These are phyloP conservation scores for Dittrichia graveolens DNA, from an alignment of 129 eudicot genomes.

Conservation along the genomic window DNA sequence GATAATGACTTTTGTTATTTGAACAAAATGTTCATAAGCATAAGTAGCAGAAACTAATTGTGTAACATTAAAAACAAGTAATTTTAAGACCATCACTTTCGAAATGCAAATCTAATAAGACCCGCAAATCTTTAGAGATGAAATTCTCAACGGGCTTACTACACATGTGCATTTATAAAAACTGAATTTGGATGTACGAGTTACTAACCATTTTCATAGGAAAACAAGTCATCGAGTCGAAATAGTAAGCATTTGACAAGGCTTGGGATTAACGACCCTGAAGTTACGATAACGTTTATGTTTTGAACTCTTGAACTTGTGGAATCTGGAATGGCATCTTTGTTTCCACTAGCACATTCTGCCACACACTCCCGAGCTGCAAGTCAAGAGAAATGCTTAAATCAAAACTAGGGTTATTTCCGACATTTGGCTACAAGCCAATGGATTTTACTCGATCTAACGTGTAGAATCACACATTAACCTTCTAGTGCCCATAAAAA, in stretches of 20 bases:
- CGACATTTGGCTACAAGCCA: not conserved
- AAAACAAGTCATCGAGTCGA: slow-evolving; percentile 69
- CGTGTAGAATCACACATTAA: no score
- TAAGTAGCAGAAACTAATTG: no score
- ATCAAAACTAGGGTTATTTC: slow-evolving; percentile 13
- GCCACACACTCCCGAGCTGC: slow-evolving; percentile 82
- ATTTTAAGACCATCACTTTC: no score
- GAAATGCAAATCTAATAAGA: no score
- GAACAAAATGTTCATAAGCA: no score
- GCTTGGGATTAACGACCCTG: slow-evolving; percentile 93
- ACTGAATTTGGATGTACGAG: not conserved
- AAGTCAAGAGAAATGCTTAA: slow-evolving; percentile 24
- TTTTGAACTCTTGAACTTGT: slow-evolving; percentile 42
- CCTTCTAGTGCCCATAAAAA: no score
- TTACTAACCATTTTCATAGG: slow-evolving; percentile 77
- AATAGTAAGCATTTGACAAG: slow-evolving; percentile 88
- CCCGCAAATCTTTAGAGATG: not conserved
- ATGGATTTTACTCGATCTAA: no score
- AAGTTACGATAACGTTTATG: slow-evolving; percentile 79
- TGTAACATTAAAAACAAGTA: no score
- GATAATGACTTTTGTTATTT: no score
- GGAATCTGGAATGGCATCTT: slow-evolving; percentile 30
- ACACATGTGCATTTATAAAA: not conserved
- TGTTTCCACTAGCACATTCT: slow-evolving; percentile 60
- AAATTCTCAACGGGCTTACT: not conserved